Evolutionary conservation across 371 early-diverging fungal genomes (phyloP), one percentile per base, ranked within the genome.

Genomic region (Apophysomyces trapeziformis): DNA sequence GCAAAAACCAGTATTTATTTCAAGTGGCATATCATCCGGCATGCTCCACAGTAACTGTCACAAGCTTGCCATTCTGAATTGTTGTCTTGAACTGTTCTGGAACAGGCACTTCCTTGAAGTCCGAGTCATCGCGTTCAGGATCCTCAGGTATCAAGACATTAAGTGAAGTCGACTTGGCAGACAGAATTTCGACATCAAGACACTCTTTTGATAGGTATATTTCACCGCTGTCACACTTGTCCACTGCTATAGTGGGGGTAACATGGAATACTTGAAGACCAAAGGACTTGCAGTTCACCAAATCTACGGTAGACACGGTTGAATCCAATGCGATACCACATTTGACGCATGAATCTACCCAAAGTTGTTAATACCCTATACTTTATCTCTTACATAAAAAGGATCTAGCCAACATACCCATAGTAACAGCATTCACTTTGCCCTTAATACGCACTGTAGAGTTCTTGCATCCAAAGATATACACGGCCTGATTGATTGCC

Each of bases 31-130:
- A 45, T 72, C 83, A 86, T 67, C 86, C 87, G 66, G 83, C 57
- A 70, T 97, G 97, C 77, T 96, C 96, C 32, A 97, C 93, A 38
- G 93, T 84, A 14, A 80, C 82, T 44, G 96, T 96, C 32, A 90
- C 84, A 8, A 96, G 79, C 73, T 88, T 90, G 54, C 95, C 94
- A 65, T 91, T 75, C 50, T 88, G 85, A 72, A 94, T 82, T 18
- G 92, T 87, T 14, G 93, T 95, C 85, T 94, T 92, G 68, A 96
- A 86, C 81, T 97, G 97, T 75, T 98, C 99, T 56, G 96, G 90
- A 12, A 98, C 84, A 39, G 96, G 90, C 58, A 87, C 74, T 84
- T 98, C 99, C 38, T 83, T 87, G 67, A 77, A 95, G 57, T 96
- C 96, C 16, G 87, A 90, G 57, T 87, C 89, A 7, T 87, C 93